These are phyloP conservation scores for Ilex aquifolium DNA, from an alignment of 257 asterid species.

Conservation along the genomic window DNA sequence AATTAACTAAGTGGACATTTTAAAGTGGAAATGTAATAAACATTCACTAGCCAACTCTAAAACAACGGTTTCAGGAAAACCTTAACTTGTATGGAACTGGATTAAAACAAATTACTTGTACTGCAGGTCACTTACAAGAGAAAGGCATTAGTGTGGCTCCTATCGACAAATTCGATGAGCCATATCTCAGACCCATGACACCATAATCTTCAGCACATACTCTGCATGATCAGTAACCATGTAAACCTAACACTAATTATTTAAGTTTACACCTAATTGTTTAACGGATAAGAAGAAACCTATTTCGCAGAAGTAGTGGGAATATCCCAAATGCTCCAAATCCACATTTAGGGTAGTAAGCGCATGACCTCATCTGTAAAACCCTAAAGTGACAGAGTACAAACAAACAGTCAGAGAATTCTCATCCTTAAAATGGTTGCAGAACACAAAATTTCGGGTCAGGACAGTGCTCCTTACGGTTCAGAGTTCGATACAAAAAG, in stretches of 20 bases:
- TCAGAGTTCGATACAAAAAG: slow-evolving; percentile 75
- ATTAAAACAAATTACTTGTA: slow-evolving; percentile 7
- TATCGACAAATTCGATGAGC: slow-evolving; percentile 74
- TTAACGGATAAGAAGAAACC: slow-evolving; percentile 28
- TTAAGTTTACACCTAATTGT: slow-evolving; percentile 2
- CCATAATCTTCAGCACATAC: slow-evolving; percentile 68
- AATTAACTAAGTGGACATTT: slow-evolving; percentile 6
- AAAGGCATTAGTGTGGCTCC: slow-evolving; percentile 78
- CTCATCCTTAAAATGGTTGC: slow-evolving; percentile 13
- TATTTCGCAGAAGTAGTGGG: slow-evolving; percentile 66
- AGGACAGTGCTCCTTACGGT: slow-evolving; percentile 49
- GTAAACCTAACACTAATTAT: slow-evolving; percentile 11
- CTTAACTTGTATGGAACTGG: too few relatives aligned
- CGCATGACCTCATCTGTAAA: slow-evolving; percentile 69
- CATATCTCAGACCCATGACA: slow-evolving; percentile 86
- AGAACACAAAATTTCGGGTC: neutral
- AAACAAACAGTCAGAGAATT: slow-evolving; percentile 5
- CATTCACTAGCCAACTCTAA: too few relatives aligned
- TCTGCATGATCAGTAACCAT: slow-evolving; percentile 40
- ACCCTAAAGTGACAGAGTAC: slow-evolving; percentile 32
- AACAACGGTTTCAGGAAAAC: neutral
- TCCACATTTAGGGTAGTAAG: slow-evolving; percentile 71
- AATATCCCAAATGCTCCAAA: slow-evolving; percentile 81
- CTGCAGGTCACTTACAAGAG: slow-evolving; percentile 37
- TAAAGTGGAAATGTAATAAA: slow-evolving; percentile 3